Base-by-base conservation (phyloP, 108 stramenopile genomes). In the Discostella stelligeroides region DNA sequence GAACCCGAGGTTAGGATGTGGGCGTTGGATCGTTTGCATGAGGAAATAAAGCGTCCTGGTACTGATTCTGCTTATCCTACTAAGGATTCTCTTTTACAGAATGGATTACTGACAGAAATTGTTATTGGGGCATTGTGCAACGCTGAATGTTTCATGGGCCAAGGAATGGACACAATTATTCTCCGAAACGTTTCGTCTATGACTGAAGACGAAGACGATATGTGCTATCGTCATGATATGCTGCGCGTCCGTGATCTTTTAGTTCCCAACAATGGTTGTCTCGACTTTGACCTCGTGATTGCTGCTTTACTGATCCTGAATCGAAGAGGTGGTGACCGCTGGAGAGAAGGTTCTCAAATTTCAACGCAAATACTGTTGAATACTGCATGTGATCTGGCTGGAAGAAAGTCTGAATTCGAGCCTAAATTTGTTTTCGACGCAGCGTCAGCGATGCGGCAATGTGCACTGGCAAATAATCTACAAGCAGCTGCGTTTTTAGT, bases 221-320 rank as follows among this genome's bases (percentile, higher is more conserved):
- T 18, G 48, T 78, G 76, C 66, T 78, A 78, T 54, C 69, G 76
- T 27, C 43, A 78, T n/a, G 65, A 70, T 21, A 78, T 78, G 76
- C 8, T 56, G 7, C 18, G 21, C 37, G 46, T 70, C 42, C 38
- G 38, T 34, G 59, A 78, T 17, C 28, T 70, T 18, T 63, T 75
- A 34, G 53, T 63, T 15, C 78, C 78, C 14, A 51, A 51, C 27
- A 71, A 56, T 53, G 80, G 77, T 41, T 85, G 90, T 1, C 42
- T 92, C 58, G 93, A 94, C 68, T 89, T 83, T 77, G 87, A 94
- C 51, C 63, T 94, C 15, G 37, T 90, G 64, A 86, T 94, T 50
- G 77, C 88, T 30, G 82, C 83, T 11, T 56, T 94, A 14, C 76
- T 94, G 11, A 41, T 88, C 37, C 63, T 94, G 17, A 43, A 73